phyloP scores from a whole-genome alignment of 495 filamentous ascomycete species.

The Aspergillus heteromorphus region DNA sequence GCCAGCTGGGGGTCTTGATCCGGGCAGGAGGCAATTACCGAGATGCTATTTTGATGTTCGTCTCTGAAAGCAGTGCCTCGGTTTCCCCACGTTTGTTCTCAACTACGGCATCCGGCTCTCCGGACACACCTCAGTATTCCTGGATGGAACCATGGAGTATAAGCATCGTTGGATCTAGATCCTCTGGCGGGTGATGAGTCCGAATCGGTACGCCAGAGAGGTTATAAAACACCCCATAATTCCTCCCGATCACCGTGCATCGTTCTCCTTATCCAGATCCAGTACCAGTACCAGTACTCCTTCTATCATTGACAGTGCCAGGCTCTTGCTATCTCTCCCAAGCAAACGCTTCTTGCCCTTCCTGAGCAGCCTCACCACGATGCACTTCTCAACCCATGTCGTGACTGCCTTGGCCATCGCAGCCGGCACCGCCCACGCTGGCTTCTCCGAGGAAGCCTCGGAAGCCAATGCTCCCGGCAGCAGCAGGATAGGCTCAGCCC shows the following conservation, averaged over 20 bases:
- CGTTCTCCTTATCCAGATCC: not conserved
- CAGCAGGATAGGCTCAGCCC: not conserved
- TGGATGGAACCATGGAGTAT: not conserved
- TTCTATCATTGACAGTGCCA: not conserved
- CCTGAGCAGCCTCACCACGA: conserved; percentile 1
- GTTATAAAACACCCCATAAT: not conserved
- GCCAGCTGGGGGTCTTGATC: not conserved
- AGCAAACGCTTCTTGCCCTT: not conserved
- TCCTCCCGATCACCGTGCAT: not conserved
- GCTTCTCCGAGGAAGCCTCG: not conserved
- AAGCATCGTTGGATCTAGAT: not conserved
- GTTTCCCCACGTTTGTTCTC: not conserved
- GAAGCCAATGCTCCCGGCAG: not conserved
- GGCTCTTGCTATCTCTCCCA: not conserved
- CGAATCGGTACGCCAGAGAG: not conserved
- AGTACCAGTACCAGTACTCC: no score
- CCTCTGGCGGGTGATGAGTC: not conserved
- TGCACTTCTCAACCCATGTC: conserved; percentile 17
- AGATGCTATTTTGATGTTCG: not conserved
- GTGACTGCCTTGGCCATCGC: conserved; percentile 16
- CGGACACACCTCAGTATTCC: not conserved
- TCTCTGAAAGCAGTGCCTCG: not conserved
- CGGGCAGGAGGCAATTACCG: not conserved
- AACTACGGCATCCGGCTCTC: not conserved
- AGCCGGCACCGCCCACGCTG: conserved; percentile 14